Evolutionary conservation across 805 yeast genomes (phyloP), one percentile per base, ranked within the genome.

Genomic region (Candida koratica): DNA sequence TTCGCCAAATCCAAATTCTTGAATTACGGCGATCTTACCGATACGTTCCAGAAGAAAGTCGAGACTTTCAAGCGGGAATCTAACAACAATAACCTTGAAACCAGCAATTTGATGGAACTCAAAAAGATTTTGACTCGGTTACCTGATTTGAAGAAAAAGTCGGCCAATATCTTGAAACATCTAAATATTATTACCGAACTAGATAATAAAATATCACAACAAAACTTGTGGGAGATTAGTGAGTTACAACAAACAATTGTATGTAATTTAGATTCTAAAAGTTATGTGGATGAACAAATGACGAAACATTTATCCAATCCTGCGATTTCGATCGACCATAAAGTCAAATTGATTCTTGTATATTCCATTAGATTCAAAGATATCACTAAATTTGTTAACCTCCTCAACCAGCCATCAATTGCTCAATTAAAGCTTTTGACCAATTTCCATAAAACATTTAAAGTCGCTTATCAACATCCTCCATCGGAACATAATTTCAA

Each of bases 11-110:
- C 93, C 2, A 84, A 87, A 89, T 86, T 76, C 55, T 69, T 84
- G 47, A 93, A 93, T 59, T 94, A 89, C 64, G 99, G 97, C 20
- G 97, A 93, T 54, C 67, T 93, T 36, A 93, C 96, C 27, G 96
- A 88, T 25, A 76, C 78, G 46, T 82, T 93, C 51, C 89, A 86
- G 51, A 79, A 74, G 38, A 86, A 85, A 52, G 96, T 93, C 20
- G 81, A 79, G 37, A 80, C 77, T 29, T 93, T 88, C 59, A 90
- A 87, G 52, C 56, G 68, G 14, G 84, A 84, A 51, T 84, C 97
- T 1, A 84, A 88, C 49, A 83, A 88, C 48, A 77, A 79, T 35
- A 78, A 80, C 43, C 72, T 90, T 43, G 79, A 79, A 45, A 62
- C 67, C 2, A 63, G 56, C 38, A 80, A 93, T 24, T 77, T 93